Base-by-base conservation (phyloP, 1,139 yeast species). In the Groenewaldozyma sp. region DNA sequence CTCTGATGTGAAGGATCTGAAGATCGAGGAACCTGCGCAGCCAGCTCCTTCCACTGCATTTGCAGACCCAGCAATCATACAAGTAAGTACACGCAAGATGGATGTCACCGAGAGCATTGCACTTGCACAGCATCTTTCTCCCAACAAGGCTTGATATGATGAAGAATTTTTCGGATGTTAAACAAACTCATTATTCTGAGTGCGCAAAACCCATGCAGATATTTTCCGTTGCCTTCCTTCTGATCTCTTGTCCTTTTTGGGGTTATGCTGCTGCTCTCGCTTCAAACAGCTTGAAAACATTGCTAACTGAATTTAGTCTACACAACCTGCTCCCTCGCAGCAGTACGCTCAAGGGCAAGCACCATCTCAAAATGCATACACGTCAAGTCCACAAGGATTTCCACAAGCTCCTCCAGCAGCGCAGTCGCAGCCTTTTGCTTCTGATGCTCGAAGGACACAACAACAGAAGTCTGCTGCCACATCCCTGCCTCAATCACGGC, bases 1-100 rank as follows among this genome's bases (percentile, higher is more conserved):
- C 31, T 77, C 86, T 28, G 97, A 88, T 54, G 97, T 91, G 31
- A 82, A 84, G 64, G 95, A 84, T 56, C 71, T 91, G 60, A 76
- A 78, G 48, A 94, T 91, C 45, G 71, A 88, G 54, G 96, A 86
- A 48, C 68, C 68, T 24, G 65, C 73, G 43, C 76, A 37, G 2
- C 42, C 42, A 10, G 52, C 55, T 3, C 47, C 51, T n/a, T 43
- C 46, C 22, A 42, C 46, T 5, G 48, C 50, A 26, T 45, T 50
- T 37, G 52, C 52, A 19, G 63, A 57, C 36, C 63, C 63, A n/a
- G 62, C 63, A 3, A 55, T 56, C 31, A 41, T 56, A 16, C 60
- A 57, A 52, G 64, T 58, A 47, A 34, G 61, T 48, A 20, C n/a
- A 9, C 29, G 13, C 16, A 28, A 19, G 35, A 29, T 17, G 11